Base-by-base conservation (phyloP, 495 filamentous ascomycete genomes). In the Glarea lozoyensis region DNA sequence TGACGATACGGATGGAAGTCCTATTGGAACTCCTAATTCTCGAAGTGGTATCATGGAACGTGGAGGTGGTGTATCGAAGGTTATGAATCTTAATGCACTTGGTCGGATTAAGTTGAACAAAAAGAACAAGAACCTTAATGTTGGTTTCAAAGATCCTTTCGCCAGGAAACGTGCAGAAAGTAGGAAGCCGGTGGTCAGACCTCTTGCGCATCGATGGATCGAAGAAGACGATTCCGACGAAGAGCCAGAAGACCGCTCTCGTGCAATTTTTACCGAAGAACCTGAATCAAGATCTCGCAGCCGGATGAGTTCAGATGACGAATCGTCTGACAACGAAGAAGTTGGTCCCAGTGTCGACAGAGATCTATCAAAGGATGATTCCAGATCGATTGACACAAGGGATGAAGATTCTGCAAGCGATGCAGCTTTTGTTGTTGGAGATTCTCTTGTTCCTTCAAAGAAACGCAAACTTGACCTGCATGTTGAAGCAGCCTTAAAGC, bases 251-350 rank as follows among this genome's bases (percentile, higher is more conserved):
- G 70, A 75, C 31, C 75, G 81, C 46, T 81, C 83, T 21, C 59
- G 81, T 18, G 74, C 70, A 5, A 66, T 78, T 36, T 85, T 92
- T 51, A 87, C 81, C 0, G 86, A 90, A 55, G 87, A 92, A 43
- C 76, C 78, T 37, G 88, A 90, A 35, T 93, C 87, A 43, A 70
- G 86, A 13, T 81, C 87, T 12, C 65, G 79, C 10, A 94, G 88
- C 57, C 81, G 83, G 10, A 77, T 85, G 69, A 84, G 79, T 52
- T 76, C 78, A 21, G 76, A 71, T 25, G 75, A 79, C 22, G 80
- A 81, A 17, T 69, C 60, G 1, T 78, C 72, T 15, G 83, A 87
- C 48, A 78, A 86, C 21, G 81, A 37, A 21, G 31, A 53, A 19
- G 41, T 27, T 2, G 45, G 49, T 27, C 22, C 37, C 4, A 12